Conservation (phyloP, 148 eudicot species). For the Nyssa sinensis region DNA sequence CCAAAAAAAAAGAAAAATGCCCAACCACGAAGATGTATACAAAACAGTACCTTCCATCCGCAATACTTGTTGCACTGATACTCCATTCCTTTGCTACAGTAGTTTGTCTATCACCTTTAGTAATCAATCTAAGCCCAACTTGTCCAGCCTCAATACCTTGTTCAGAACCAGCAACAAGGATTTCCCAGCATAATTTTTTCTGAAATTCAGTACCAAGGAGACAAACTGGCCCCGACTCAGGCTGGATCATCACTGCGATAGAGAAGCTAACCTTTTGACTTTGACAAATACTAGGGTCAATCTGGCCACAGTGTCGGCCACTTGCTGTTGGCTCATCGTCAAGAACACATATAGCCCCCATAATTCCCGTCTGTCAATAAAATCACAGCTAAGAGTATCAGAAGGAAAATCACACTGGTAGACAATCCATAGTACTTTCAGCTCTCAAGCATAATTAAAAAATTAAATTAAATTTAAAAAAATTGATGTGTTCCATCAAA, state of each 20-base stretch:
- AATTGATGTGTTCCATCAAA: neutral
- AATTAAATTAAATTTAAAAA: too few species aligned
- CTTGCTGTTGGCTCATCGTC: slow-evolving; percentile 93
- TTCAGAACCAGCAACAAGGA: slow-evolving; percentile 94
- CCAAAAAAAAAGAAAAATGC: neutral
- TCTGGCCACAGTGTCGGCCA: slow-evolving; percentile 82
- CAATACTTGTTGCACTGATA: slow-evolving; percentile 86
- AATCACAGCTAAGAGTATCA: slow-evolving; percentile 7
- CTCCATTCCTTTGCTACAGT: slow-evolving; percentile 93
- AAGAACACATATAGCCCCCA: slow-evolving; percentile 89
- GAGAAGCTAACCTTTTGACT: slow-evolving; percentile 83
- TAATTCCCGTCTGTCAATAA: slow-evolving; percentile 71
- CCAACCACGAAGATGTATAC: neutral
- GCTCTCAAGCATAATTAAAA: neutral
- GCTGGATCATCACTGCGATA: slow-evolving; percentile 80
- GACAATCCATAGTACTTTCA: neutral
- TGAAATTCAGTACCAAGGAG: slow-evolving; percentile 90
- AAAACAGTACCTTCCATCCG: slow-evolving; percentile 90
- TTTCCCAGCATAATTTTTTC: slow-evolving; percentile 87
- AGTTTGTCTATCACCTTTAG: slow-evolving; percentile 83
- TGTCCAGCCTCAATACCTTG: slow-evolving; percentile 99
- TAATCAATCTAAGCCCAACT: slow-evolving; percentile 87
- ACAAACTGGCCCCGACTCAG: slow-evolving; percentile 97
- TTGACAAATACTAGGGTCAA: slow-evolving; percentile 75
- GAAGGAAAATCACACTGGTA: neutral